Conservation (phyloP, 805 yeast genomes). For the Candida krabiensis region DNA sequence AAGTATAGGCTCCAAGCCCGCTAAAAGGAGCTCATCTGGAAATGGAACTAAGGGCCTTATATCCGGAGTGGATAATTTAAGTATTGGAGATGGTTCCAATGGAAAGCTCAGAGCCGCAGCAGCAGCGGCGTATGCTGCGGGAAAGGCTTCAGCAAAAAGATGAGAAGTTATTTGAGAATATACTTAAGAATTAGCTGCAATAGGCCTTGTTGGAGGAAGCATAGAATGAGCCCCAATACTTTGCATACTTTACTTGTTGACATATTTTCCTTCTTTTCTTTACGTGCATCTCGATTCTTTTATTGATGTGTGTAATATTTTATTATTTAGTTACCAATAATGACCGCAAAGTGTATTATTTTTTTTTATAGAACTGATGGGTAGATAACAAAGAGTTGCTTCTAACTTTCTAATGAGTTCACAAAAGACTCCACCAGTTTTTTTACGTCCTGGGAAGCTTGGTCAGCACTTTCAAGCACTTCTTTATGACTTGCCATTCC, state of each 20-base stretch:
- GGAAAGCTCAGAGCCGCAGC: constrained; percentile 17
- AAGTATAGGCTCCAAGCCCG: constrained; percentile 2
- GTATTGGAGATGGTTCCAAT: constrained; percentile 1
- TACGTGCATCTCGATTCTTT: too few relatives aligned
- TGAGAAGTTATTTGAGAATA: constrained; percentile 2
- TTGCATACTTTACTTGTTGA: too few relatives aligned
- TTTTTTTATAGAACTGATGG: too few relatives aligned
- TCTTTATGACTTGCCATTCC: constrained; percentile 93
- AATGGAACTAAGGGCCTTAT: constrained; percentile 1
- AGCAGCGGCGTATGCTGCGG: constrained; percentile 25
- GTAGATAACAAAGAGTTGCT: too few relatives aligned
- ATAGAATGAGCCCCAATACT: too few relatives aligned
- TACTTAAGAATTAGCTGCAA: too few relatives aligned
- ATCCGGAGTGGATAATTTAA: constrained; percentile 3
- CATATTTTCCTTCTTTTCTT: too few relatives aligned
- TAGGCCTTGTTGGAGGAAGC: too few relatives aligned
- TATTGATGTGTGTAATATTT: too few relatives aligned
- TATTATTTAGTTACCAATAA: too few relatives aligned
- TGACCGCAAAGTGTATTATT: too few relatives aligned
- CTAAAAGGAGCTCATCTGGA: constrained; percentile 5
- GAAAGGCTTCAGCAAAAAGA: constrained; percentile 9
- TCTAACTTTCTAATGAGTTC: constrained; percentile 19
- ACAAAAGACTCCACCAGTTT: constrained; percentile 62
- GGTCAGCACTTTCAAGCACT: constrained; percentile 78
- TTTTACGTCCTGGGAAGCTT: constrained; percentile 82